phyloP scores from a whole-genome alignment of 106 monocot genomes.

The Ottelia alismoides region DNA sequence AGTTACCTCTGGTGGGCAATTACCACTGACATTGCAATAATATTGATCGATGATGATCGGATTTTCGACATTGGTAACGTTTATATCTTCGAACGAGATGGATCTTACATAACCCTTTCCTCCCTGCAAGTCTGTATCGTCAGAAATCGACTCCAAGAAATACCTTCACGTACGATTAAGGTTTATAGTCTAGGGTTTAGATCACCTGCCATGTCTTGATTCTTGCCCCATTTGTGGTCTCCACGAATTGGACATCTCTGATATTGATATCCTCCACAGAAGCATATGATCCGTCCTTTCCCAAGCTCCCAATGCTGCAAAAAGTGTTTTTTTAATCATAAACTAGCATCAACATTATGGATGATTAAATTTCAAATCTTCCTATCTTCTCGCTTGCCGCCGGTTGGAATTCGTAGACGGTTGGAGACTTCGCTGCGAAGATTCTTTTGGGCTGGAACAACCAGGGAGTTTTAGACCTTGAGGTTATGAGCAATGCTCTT shows the following conservation, averaged over 20 bases:
- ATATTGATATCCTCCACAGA: conserved; percentile 5
- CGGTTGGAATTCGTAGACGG: too few relatives aligned
- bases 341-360: too few relatives aligned
- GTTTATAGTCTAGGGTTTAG: not conserved
- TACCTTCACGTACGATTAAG: too few relatives aligned
- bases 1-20: conserved; percentile 9
- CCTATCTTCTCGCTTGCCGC: too few relatives aligned
- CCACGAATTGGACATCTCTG: not conserved
- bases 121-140: conserved; percentile 1
- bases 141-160: not conserved
- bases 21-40: conserved; percentile 1
- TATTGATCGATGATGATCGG: conserved; percentile 26
- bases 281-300: not conserved
- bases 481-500: too few relatives aligned
- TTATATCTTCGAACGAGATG: conserved; percentile 5
- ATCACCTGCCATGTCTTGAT: conserved; percentile 29
- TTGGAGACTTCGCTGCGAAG: too few relatives aligned
- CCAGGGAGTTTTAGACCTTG: too few relatives aligned
- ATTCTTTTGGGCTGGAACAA: too few relatives aligned
- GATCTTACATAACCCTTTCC: conserved; percentile 10
- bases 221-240: conserved; percentile 13
- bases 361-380: too few relatives aligned
- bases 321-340: too few relatives aligned
- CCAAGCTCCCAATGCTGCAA: conserved; percentile 19
- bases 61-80: not conserved